Evolutionary conservation across 2,329 filamentous ascomycete species (phyloP), one percentile per base, ranked within the genome.

Genomic region (Botryotinia convoluta): DNA sequence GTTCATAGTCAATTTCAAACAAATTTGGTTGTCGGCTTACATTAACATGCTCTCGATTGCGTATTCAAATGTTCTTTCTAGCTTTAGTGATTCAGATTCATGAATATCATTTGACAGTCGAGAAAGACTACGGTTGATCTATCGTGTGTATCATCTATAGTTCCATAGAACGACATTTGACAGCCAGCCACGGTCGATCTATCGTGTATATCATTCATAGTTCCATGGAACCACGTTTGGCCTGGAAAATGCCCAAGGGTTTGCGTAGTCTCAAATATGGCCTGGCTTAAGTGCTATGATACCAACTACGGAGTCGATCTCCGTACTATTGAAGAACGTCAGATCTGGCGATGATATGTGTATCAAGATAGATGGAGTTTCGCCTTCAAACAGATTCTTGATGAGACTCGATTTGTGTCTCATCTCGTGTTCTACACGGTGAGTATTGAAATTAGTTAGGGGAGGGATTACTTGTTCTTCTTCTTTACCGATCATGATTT

Each of bases 281-380:
- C 37, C 64, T 68, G 64, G 37, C n/a, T 26, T 12, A 54, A 57
- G 35, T 54, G 14, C 59, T 61, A 64, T 45, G 22, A 12, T 65
- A 35, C 29, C n/a, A 44, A 63, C 26, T 44, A 42, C 37, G 61
- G 61, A 44, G 61, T 20, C 16, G 37, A 63, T 63, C 61, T 44
- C 45, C 45, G 45, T 42, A 54, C 45, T 68, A 68, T 68, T 69
- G 65, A 44, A 69, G 37, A 68, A 68, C 48, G 35, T 57, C 45
- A 54, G 44, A 67, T 35, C 48, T 68, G 64, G 64, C 45, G 35
- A 68, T 54, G 63, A 51, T 67, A 35, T 65, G 42, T 29, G 44
- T 51, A 51, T 65, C 44, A 32, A 35, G 44, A 48, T 67, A 37
- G 32, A 67, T 51, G 32, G 20, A 37, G 44, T 51, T 67, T 67